Evolutionary conservation across 805 yeast species (phyloP).

Genomic region (Metschnikowia matae): DNA sequence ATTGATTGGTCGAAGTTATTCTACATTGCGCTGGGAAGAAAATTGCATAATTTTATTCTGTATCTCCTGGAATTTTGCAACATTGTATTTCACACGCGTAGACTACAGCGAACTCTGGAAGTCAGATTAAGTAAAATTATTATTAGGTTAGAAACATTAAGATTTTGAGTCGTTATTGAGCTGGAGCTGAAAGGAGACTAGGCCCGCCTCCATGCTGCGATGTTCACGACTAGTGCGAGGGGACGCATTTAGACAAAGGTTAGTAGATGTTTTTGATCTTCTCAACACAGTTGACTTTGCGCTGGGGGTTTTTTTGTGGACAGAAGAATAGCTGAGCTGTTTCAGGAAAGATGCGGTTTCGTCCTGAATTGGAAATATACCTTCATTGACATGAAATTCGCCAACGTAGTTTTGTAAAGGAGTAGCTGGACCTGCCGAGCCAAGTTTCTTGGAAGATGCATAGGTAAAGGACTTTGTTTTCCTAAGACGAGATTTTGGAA

Average conservation of each 20-base stretch:
- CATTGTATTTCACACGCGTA: background rate
- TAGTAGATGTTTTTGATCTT: conserved; percentile 11
- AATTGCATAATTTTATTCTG: background rate
- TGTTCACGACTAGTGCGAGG: conserved; percentile 11
- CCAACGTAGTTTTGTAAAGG: conserved; percentile 16
- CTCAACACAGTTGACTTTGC: conserved; percentile 7
- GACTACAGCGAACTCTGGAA: background rate
- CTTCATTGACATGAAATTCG: conserved; percentile 15
- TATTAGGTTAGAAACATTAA: background rate
- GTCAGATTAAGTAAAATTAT: background rate
- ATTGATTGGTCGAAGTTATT: background rate
- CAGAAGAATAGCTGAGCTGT: conserved; percentile 8
- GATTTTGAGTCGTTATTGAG: conserved; percentile 6
- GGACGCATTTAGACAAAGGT: conserved; percentile 5
- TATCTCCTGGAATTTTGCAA: background rate
- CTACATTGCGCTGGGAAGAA: too few species aligned
- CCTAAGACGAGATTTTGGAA: background rate
- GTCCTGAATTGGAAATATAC: conserved; percentile 15
- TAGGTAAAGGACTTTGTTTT: conserved; percentile 10
- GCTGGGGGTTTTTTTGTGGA: conserved; percentile 8
- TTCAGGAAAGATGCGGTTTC: conserved; percentile 15
- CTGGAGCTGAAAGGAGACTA: conserved; percentile 24
- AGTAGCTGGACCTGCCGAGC: conserved; percentile 8
- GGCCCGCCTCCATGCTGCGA: conserved; percentile 27
- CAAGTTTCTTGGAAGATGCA: background rate